Evolutionary conservation across 805 yeast genomes (phyloP).

Genomic region (Barnettozyma wickerhamii): DNA sequence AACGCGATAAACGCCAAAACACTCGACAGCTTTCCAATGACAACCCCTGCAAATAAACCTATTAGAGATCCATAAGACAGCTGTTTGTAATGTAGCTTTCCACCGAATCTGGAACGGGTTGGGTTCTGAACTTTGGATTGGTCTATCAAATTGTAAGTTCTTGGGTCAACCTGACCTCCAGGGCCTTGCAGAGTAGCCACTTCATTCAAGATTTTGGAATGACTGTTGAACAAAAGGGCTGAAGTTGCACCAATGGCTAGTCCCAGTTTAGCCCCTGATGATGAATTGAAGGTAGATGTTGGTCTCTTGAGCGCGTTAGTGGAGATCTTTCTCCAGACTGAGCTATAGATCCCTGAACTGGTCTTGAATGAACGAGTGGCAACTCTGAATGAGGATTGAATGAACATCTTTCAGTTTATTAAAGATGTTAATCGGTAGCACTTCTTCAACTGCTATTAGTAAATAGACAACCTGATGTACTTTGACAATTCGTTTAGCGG

Average conservation of each 20-base stretch:
- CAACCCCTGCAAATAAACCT: slow-evolving; percentile 53
- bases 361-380: slow-evolving; percentile 15
- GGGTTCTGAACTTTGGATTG: slow-evolving; percentile 7
- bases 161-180: slow-evolving; percentile 10
- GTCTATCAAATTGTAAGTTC: slow-evolving; percentile 5
- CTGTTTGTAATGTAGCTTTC: slow-evolving; percentile 50
- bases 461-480: no score
- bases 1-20: slow-evolving; percentile 47
- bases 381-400: slow-evolving; percentile 12
- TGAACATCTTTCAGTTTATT: slow-evolving; percentile 12
- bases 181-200: slow-evolving; percentile 22
- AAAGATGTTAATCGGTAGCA: no score
- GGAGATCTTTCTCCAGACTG: slow-evolving; percentile 8
- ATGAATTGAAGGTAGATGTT: slow-evolving; percentile 1
- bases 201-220: slow-evolving; percentile 25
- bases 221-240: slow-evolving; percentile 14
- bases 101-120: slow-evolving; percentile 31
- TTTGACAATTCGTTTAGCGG: background rate
- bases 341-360: background rate
- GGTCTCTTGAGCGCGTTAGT: background rate
- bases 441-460: no score
- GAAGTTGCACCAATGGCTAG: slow-evolving; percentile 24
- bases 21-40: slow-evolving; percentile 54
- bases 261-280: slow-evolving; percentile 16
- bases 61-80: slow-evolving; percentile 56